Conservation (phyloP, 805 yeast genomes). For the Hanseniaspora guilliermondii region DNA sequence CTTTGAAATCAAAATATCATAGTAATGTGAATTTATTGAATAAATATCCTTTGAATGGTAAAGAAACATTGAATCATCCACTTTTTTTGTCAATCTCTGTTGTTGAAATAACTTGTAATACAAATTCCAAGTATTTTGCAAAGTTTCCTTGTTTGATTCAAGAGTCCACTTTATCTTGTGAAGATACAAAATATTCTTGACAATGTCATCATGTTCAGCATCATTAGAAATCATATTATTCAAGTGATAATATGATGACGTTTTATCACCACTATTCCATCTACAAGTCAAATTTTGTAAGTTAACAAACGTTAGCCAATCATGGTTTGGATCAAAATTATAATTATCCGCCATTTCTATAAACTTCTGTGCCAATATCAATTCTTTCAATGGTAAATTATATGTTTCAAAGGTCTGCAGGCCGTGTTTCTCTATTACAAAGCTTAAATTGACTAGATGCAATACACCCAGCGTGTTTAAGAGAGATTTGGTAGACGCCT, state of each 20-base stretch:
- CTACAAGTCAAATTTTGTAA: neutral
- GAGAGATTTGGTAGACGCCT: neutral
- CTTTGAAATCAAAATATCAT: neutral
- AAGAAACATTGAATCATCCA: neutral
- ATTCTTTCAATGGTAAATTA: neutral
- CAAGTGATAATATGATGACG: neutral
- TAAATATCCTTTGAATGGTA: neutral
- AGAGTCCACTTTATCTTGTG: neutral
- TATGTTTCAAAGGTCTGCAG: neutral
- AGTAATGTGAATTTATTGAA: neutral
- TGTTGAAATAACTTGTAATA: neutral
- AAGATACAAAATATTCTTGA: neutral
- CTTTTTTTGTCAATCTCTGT: neutral
- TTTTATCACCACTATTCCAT: neutral
- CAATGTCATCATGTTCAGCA: neutral
- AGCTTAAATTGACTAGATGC: neutral
- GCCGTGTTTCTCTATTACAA: neutral
- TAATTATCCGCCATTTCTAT: neutral
- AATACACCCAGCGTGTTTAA: neutral
- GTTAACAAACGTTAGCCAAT: neutral
- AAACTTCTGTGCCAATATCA: neutral
- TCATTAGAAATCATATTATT: neutral
- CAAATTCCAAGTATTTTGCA: neutral
- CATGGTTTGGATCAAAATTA: neutral
- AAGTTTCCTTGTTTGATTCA: neutral